phyloP scores from a whole-genome alignment of 305 asterid species.

The Rubia tinctorum region DNA sequence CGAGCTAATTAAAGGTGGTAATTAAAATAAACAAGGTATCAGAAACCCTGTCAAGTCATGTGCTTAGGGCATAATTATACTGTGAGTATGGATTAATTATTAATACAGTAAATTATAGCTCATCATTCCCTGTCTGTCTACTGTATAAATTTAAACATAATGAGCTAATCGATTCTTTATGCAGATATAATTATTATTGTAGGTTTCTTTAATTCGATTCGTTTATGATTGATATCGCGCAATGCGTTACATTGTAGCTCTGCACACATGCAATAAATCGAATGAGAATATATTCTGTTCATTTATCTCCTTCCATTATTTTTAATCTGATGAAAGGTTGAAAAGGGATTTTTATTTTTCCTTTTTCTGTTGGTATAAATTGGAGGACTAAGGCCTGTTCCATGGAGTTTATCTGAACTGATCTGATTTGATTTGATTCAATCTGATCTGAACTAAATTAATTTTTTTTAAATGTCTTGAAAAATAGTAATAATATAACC shows the following conservation, averaged over 20 bases:
- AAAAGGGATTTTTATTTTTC: neutral
- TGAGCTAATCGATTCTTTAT: constrained; percentile 2
- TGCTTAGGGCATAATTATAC: constrained; percentile 9
- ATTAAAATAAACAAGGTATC: neutral
- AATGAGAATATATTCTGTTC: constrained; percentile 5
- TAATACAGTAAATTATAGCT: neutral
- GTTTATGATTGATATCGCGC: neutral
- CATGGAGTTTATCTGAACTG: too few relatives aligned
- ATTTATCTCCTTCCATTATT: neutral
- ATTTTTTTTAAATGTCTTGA: too few relatives aligned
- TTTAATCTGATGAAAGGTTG: neutral
- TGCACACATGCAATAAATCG: constrained; percentile 6
- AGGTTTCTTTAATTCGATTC: neutral
- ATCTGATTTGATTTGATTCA: too few relatives aligned
- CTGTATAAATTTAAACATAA: constrained; percentile 1
- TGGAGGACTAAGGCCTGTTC: neutral
- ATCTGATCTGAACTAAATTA: too few relatives aligned
- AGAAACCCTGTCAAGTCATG: constrained; percentile 34
- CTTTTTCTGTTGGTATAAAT: neutral
- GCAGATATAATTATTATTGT: neutral
- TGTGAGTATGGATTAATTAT: neutral
- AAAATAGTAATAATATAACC: too few relatives aligned
- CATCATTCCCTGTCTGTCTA: constrained; percentile 10
- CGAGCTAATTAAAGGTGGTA: constrained; percentile 18
- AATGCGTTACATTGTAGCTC: neutral